Percentiles rank a stretch among this genome's conserved stretches.
Evolutionary conservation across 140 eudicot genomes (phyloP).

Genomic region (Anethum foeniculum): DNA sequence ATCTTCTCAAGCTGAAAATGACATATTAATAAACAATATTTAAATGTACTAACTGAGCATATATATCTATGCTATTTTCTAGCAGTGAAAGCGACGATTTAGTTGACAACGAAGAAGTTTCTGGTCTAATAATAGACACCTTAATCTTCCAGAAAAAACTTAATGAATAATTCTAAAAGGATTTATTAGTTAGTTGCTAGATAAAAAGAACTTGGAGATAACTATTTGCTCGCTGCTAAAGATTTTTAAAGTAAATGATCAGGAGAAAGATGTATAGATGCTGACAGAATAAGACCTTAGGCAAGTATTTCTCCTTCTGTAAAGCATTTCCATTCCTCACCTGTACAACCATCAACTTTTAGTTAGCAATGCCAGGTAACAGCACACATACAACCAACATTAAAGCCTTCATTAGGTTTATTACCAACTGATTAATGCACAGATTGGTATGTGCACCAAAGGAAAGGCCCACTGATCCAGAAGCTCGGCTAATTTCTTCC

Average conservation of each 20-base stretch:
- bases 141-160: not conserved
- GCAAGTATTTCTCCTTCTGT: constrained; percentile 83
- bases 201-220: not conserved
- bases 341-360: constrained; percentile 37
- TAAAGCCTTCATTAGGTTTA: constrained; percentile 1
- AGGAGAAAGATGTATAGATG: not conserved
- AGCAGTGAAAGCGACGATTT: not conserved
- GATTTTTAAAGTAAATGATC: not conserved
- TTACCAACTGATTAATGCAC: constrained; percentile 94
- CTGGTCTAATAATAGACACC: not conserved
- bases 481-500: constrained; percentile 98
- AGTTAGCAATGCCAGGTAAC: constrained; percentile 4
- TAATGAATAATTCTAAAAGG: not conserved
- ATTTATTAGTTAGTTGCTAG: not conserved
- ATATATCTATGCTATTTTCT: not conserved
- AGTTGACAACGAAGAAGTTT: not conserved
- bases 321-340: constrained; percentile 84
- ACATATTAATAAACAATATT: not conserved
- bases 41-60: not conserved
- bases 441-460: constrained; percentile 97
- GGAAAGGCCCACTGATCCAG: constrained; percentile 93
- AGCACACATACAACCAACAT: not conserved
- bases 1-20: not conserved
- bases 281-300: constrained; percentile 43
- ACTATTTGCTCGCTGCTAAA: not conserved